A percentile compares a stretch with the other conserved stretches of the same genome.
Conservation (phyloP, 75 land plant genomes). For the Azolla pinnata region DNA sequence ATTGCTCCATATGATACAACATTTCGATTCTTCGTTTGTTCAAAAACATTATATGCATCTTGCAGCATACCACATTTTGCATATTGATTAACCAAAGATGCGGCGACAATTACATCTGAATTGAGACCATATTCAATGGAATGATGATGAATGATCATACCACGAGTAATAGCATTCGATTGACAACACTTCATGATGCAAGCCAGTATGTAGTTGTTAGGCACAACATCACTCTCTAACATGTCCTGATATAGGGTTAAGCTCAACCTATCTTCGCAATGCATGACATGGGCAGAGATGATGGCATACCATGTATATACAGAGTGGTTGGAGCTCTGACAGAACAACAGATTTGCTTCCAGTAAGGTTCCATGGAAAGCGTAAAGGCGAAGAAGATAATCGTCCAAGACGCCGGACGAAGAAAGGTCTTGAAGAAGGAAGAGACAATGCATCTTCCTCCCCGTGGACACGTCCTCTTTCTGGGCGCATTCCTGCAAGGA, state of each 20-base stretch:
- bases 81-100: conserved; percentile 43
- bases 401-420: no score
- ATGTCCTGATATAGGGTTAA: not conserved
- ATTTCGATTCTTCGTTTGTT: conserved; percentile 17
- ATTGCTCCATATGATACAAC: conserved; percentile 8
- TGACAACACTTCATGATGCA: not conserved
- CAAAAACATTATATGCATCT: conserved; percentile 29
- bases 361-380: not conserved
- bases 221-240: conserved; percentile 2
- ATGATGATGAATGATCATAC: conserved; percentile 3
- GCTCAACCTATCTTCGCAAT: not conserved
- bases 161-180: not conserved
- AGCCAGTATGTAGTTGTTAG: not conserved
- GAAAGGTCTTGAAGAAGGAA: no score
- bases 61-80: conserved; percentile 38
- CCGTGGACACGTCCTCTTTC: no score
- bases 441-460: no score
- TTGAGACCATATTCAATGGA: conserved; percentile 23
- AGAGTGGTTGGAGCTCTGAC: not conserved
- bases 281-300: conserved; percentile 1
- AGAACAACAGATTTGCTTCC: not conserved
- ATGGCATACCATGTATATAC: conserved; percentile 1
- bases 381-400: not conserved
- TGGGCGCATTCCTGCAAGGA: no score
- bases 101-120: conserved; percentile 24